phyloP scores from a whole-genome alignment of 1,139 yeast species.

The Saccharomyces hybrid region DNA sequence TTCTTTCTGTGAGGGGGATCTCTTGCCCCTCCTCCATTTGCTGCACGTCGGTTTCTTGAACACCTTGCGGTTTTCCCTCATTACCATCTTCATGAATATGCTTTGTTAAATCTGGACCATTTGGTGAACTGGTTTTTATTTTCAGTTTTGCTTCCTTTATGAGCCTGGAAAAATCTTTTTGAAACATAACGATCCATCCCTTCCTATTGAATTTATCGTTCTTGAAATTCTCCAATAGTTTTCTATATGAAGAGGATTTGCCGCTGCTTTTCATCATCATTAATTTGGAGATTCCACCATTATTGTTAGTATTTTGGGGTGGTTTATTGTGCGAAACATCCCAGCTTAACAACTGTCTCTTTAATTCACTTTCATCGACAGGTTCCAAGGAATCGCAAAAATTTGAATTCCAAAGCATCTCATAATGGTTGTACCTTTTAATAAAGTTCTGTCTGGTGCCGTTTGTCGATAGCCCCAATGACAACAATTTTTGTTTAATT shows the following conservation, averaged over 20 bases:
- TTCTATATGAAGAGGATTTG: conserved; percentile 14
- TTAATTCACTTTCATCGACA: conserved; percentile 45
- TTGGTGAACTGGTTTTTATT: conserved; percentile 6
- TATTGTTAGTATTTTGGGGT: conserved; percentile 10
- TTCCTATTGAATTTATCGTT: conserved; percentile 36
- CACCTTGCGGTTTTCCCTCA: neutral
- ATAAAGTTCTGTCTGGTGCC: conserved; percentile 65
- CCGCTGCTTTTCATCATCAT: conserved; percentile 21
- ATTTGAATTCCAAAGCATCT: conserved; percentile 75
- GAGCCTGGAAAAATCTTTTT: conserved; percentile 46
- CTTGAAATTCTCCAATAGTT: conserved; percentile 22
- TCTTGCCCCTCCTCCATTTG: neutral
- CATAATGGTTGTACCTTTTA: conserved; percentile 68
- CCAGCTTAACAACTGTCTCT: conserved; percentile 59
- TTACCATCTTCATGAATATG: conserved; percentile 1
- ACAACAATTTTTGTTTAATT: conserved; percentile 51
- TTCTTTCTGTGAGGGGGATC: neutral
- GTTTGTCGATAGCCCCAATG: conserved; percentile 47
- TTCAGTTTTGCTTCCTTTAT: conserved; percentile 43
- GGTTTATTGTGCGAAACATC: conserved; percentile 39
- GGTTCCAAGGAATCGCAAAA: conserved; percentile 65
- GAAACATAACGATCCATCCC: conserved; percentile 46
- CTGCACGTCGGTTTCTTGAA: neutral
- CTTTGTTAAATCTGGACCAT: neutral
- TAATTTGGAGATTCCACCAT: conserved; percentile 16